Evolutionary conservation across 441 rosid genomes (phyloP).

Genomic region (Croton laevigatus): DNA sequence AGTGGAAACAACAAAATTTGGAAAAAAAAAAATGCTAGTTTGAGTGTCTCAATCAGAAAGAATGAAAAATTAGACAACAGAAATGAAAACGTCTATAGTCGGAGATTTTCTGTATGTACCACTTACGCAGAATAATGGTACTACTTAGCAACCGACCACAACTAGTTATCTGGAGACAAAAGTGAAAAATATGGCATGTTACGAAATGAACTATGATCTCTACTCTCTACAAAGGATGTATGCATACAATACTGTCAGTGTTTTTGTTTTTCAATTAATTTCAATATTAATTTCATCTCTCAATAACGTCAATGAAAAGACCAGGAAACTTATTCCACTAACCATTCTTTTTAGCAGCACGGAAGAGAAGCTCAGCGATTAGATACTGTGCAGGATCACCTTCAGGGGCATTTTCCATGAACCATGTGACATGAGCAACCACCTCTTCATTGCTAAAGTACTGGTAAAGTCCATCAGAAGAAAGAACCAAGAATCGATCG

Average conservation of each 20-base stretch:
- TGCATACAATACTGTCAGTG: too few species aligned
- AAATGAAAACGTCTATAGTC: background rate
- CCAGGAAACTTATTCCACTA: constrained; percentile 19
- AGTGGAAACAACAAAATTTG: background rate
- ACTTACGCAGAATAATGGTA: background rate
- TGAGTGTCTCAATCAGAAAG: background rate
- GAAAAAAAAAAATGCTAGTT: background rate
- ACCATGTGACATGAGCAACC: constrained; percentile 94
- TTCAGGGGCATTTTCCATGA: constrained; percentile 91
- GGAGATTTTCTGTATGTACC: background rate
- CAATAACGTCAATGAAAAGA: constrained; percentile 7
- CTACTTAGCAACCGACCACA: background rate
- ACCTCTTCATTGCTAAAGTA: constrained; percentile 95
- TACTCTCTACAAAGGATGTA: background rate
- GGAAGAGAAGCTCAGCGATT: constrained; percentile 86
- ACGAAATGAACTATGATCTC: background rate
- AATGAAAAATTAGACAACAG: background rate
- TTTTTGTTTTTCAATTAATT: background rate
- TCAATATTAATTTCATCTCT: background rate
- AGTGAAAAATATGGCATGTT: background rate
- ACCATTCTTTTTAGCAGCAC: constrained; percentile 97
- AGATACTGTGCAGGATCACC: constrained; percentile 98
- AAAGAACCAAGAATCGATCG: constrained; percentile 83
- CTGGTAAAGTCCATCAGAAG: constrained; percentile 92
- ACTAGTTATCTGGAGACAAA: background rate